Conservation (phyloP, 129 eudicot genomes). For the Escallonia rubra region DNA sequence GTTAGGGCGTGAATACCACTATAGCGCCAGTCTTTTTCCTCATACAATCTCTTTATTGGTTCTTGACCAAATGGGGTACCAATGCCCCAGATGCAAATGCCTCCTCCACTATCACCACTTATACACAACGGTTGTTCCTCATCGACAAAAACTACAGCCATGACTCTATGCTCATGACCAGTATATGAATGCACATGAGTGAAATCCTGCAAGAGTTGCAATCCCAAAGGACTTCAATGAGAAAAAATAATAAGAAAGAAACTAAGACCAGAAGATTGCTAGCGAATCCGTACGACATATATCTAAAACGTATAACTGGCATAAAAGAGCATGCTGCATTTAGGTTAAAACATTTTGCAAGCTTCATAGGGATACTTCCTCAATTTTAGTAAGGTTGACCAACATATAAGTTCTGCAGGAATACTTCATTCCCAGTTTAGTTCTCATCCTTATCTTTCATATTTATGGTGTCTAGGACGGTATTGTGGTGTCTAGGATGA, state of each 20-base stretch:
- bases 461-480: too few species aligned
- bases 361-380: too few species aligned
- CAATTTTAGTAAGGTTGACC: too few species aligned
- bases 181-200: constrained; percentile 64
- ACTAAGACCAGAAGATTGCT: background rate
- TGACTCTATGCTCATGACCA: constrained; percentile 83
- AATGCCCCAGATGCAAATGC: constrained; percentile 60
- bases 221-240: too few species aligned
- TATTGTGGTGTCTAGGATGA: too few species aligned
- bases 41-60: constrained; percentile 47
- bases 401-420: too few species aligned
- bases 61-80: constrained; percentile 45
- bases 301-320: too few species aligned
- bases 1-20: constrained; percentile 90
- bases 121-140: constrained; percentile 70
- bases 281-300: background rate
- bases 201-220: constrained; percentile 47
- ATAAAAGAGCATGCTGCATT: too few species aligned
- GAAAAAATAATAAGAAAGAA: background rate
- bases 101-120: constrained; percentile 86
- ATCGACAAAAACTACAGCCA: constrained; percentile 64
- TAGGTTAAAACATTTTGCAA: too few species aligned
- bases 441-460: too few species aligned
- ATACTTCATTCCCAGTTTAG: too few species aligned
- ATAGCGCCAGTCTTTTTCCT: constrained; percentile 85